phyloP scores from a whole-genome alignment of 1,284 basidiomycete species.

The Cystobasidium sp. region DNA sequence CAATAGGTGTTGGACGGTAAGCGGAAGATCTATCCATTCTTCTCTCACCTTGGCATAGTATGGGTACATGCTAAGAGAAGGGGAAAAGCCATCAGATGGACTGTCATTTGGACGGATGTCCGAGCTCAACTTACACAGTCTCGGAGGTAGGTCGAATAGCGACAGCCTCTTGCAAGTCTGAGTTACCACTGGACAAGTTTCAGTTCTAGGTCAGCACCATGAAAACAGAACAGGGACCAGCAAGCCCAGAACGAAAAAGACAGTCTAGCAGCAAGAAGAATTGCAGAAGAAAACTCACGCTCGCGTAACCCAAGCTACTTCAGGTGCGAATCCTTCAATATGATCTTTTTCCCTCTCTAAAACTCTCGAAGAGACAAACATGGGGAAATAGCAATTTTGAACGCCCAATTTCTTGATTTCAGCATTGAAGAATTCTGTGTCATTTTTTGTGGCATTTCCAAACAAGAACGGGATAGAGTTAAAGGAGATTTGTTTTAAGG shows the following conservation, averaged over 20 bases:
- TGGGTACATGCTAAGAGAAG: constrained; percentile 51
- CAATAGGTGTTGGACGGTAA: too few species aligned
- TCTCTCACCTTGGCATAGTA: constrained; percentile 54
- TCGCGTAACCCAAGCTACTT: constrained; percentile 98
- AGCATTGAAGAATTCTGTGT: constrained; percentile 82
- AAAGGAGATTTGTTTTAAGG: too few species aligned
- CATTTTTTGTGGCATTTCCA: not conserved
- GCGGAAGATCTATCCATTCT: too few species aligned
- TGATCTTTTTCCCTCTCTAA: constrained; percentile 98
- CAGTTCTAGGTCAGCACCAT: constrained; percentile 8
- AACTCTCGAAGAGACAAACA: constrained; percentile 93
- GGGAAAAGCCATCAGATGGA: not conserved
- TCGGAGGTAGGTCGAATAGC: constrained; percentile 98
- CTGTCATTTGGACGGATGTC: not conserved
- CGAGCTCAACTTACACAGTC: constrained; percentile 64
- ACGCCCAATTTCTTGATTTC: constrained; percentile 94
- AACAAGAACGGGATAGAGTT: too few species aligned
- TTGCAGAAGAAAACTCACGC: constrained; percentile 67
- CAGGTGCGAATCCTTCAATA: constrained; percentile 99
- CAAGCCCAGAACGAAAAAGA: not conserved
- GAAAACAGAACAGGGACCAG: not conserved
- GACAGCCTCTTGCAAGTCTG: constrained; percentile 94
- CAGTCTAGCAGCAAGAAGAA: not conserved
- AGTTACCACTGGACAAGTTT: constrained; percentile 70
- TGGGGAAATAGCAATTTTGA: constrained; percentile 98